phyloP scores from a whole-genome alignment of 73 alveolate genomes.

The Paramecium sexaurelia region DNA sequence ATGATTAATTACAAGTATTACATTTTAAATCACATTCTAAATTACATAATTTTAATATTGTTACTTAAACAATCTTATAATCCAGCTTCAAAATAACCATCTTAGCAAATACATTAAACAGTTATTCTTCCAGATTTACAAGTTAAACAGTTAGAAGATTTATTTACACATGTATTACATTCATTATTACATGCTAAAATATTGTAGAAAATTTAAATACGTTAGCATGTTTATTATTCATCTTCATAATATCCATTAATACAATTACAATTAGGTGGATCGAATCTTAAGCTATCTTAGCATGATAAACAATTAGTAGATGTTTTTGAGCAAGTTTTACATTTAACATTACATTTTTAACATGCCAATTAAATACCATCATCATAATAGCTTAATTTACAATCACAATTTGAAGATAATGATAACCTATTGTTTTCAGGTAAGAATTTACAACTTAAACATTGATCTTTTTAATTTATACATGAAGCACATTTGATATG shows the following conservation, averaged over 20 bases:
- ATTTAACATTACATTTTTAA: neutral
- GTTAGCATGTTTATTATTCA: neutral
- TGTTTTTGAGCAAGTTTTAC: neutral
- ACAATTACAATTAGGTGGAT: neutral
- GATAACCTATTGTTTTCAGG: neutral
- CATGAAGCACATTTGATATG: neutral
- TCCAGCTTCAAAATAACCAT: neutral
- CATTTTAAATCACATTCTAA: constrained; percentile 11
- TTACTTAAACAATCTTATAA: neutral
- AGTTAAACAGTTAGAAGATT: neutral
- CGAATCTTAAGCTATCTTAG: neutral
- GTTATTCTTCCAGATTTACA: neutral
- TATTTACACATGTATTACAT: neutral
- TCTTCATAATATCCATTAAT: neutral
- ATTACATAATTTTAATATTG: neutral
- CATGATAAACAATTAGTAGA: neutral
- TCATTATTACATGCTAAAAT: neutral
- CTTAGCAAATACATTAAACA: neutral
- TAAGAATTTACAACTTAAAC: neutral
- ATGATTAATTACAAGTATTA: neutral
- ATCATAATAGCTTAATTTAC: neutral
- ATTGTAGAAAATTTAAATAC: neutral
- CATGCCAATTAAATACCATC: neutral
- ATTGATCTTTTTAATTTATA: neutral
- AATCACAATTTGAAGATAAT: neutral